Evolutionary conservation across 352 stramenopile genomes (phyloP).

Genomic region (Pythium rhizo-oryzae): DNA sequence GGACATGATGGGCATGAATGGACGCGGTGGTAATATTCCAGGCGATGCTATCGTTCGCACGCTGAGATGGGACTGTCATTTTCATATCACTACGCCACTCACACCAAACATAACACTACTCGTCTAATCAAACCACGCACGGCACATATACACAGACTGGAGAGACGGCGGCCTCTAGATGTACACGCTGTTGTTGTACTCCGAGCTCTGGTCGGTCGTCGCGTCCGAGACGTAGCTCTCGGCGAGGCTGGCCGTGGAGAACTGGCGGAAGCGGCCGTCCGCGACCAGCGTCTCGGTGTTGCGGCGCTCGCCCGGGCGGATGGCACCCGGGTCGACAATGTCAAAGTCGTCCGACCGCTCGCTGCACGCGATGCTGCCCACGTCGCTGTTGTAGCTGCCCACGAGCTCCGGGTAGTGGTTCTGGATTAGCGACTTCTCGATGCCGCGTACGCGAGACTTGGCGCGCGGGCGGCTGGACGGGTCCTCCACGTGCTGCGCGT

Average conservation of each 20-base stretch:
- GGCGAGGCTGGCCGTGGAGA: slow-evolving; percentile 41
- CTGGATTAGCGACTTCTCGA: slow-evolving; percentile 33
- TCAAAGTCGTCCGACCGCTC: slow-evolving; percentile 62
- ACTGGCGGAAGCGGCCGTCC: slow-evolving; percentile 59
- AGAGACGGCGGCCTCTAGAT: slow-evolving; percentile 21
- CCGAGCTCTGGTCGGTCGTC: slow-evolving; percentile 20
- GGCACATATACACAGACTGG: neutral
- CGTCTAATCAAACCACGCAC: slow-evolving; percentile 1
- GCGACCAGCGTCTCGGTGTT: slow-evolving; percentile 70
- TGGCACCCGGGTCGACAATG: slow-evolving; percentile 65
- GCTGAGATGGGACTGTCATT: neutral
- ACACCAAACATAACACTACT: neutral
- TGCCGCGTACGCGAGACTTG: slow-evolving; percentile 28
- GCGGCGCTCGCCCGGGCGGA: slow-evolving; percentile 55
- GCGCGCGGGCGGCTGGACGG: neutral
- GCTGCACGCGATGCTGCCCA: slow-evolving; percentile 22
- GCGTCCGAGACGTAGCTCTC: slow-evolving; percentile 28
- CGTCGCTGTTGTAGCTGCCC: slow-evolving; percentile 37
- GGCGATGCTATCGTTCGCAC: neutral
- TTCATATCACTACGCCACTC: slow-evolving; percentile 3
- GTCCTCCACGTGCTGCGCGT: neutral
- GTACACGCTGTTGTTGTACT: slow-evolving; percentile 30
- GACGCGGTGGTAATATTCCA: neutral
- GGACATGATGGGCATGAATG: too few species aligned
- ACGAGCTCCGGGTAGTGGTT: slow-evolving; percentile 37